These are phyloP conservation scores for Fagopyrum tataricum DNA, from an alignment of 148 eudicot species.

Conservation along the genomic window DNA sequence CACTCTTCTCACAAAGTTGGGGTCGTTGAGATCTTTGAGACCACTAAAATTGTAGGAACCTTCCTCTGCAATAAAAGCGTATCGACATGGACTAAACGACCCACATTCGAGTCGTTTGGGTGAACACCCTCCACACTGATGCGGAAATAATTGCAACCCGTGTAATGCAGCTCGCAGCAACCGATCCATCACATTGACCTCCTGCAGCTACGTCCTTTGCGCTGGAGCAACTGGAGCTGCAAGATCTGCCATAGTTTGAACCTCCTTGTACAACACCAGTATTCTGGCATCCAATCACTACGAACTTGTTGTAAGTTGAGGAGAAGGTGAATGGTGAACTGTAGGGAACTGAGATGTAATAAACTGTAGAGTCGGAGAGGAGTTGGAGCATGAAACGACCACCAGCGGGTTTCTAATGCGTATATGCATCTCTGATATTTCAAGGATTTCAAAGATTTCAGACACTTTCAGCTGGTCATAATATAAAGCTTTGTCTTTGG, in stretches of 20 bases:
- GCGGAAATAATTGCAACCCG: background rate
- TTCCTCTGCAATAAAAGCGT: conserved; percentile 9
- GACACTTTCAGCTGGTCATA: too few relatives aligned
- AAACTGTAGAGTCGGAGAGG: too few relatives aligned
- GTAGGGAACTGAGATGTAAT: background rate
- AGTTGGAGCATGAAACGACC: too few relatives aligned
- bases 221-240: background rate
- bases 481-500: too few relatives aligned
- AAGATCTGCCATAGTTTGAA: background rate
- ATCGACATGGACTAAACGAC: conserved; percentile 8
- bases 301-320: background rate
- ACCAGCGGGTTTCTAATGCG: too few relatives aligned
- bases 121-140: background rate
- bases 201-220: background rate
- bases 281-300: background rate
- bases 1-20: background rate
- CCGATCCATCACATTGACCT: background rate
- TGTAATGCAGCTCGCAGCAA: background rate
- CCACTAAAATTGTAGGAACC: conserved; percentile 8
- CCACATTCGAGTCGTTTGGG: background rate
- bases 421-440: too few relatives aligned
- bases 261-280: background rate
- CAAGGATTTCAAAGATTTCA: too few relatives aligned
- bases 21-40: conserved; percentile 11
- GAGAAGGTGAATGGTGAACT: conserved; percentile 10